Evolutionary conservation across 2,329 filamentous ascomycete genomes (phyloP).

Genomic region (Endothia cerciana): DNA sequence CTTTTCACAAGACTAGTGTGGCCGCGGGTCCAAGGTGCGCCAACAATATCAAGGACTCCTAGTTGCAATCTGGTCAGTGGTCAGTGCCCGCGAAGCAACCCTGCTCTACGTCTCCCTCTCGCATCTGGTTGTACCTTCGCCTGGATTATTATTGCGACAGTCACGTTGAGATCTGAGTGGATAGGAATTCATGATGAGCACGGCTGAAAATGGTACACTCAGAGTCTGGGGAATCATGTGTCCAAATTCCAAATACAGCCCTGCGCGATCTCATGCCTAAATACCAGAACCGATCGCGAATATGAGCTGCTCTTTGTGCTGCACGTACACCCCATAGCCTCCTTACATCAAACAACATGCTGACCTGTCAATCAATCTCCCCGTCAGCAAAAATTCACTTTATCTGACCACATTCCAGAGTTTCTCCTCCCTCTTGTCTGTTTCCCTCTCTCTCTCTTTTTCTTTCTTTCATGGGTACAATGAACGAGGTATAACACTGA

Average conservation of each 20-base stretch:
- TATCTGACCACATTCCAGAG: not conserved
- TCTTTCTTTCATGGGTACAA: not conserved
- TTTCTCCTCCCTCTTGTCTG: not conserved
- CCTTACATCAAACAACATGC: constrained; percentile 12
- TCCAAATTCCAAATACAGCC: not conserved
- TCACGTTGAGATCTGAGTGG: not conserved
- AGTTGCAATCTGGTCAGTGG: no score
- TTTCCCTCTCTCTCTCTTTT: not conserved
- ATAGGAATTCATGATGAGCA: not conserved
- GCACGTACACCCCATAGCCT: not conserved
- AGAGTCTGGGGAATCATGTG: not conserved
- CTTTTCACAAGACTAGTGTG: not conserved
- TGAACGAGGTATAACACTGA: not conserved
- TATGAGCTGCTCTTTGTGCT: not conserved
- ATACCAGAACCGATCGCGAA: not conserved
- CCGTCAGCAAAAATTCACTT: not conserved
- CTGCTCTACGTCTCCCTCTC: no score
- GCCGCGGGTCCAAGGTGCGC: not conserved
- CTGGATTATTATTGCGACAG: not conserved
- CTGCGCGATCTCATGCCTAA: not conserved
- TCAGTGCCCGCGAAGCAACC: no score
- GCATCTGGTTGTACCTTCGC: no score
- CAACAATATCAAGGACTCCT: not conserved
- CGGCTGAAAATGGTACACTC: not conserved
- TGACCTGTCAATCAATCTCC: not conserved